These are phyloP conservation scores for Saccharomycopsis capsularis DNA, from an alignment of 805 yeast genomes.

Conservation along the genomic window DNA sequence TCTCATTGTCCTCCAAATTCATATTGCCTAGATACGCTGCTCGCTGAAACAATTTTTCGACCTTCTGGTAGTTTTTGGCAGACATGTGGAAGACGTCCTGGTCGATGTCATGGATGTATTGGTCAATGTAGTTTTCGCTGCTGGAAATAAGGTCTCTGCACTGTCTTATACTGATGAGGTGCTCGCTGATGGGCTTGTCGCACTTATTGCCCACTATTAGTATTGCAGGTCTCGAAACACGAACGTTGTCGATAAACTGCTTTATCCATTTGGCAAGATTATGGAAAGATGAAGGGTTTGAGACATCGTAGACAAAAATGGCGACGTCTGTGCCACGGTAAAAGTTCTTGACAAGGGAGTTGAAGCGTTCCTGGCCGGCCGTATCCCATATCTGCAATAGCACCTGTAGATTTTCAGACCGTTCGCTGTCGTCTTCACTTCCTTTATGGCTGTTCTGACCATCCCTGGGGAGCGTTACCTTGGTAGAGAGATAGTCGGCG, in stretches of 20 bases:
- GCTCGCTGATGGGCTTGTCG: conserved; percentile 29
- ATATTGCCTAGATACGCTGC: conserved; percentile 34
- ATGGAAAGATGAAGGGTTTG: conserved; percentile 44
- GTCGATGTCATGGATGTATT: conserved; percentile 14
- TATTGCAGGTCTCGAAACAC: conserved; percentile 40
- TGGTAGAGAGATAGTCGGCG: conserved; percentile 48
- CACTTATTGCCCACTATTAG: conserved; percentile 48
- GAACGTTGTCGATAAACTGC: conserved; percentile 43
- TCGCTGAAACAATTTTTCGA: conserved; percentile 31
- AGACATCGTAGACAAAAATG: conserved; percentile 46
- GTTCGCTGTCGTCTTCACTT: conserved; percentile 18
- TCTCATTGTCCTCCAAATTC: conserved; percentile 18
- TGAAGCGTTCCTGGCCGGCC: conserved; percentile 72
- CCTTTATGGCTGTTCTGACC: conserved; percentile 20
- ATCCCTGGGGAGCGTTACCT: conserved; percentile 21
- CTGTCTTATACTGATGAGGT: conserved; percentile 17
- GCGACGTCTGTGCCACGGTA: conserved; percentile 55
- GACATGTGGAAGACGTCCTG: conserved; percentile 17
- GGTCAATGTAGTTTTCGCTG: conserved; percentile 13
- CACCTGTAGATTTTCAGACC: conserved; percentile 25
- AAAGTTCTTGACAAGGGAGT: conserved; percentile 59
- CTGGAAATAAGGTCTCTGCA: conserved; percentile 12
- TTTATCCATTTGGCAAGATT: conserved; percentile 39
- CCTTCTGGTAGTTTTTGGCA: conserved; percentile 22
- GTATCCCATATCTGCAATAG: conserved; percentile 68